Conservation (phyloP, 768 basidiomycete species). For the Pleurotus djamor region DNA sequence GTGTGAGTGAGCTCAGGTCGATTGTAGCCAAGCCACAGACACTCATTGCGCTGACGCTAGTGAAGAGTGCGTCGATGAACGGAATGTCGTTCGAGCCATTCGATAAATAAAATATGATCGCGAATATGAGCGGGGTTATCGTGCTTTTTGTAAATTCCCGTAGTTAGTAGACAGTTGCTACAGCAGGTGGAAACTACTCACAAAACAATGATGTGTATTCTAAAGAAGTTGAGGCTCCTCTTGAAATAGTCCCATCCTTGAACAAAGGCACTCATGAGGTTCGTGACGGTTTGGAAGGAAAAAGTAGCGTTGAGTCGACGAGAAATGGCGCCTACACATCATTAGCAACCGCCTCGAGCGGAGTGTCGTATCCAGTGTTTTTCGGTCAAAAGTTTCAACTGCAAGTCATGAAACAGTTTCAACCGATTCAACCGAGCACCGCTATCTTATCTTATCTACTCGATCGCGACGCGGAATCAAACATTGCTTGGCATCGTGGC, state of each 20-base stretch:
- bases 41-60: slow-evolving; percentile 74
- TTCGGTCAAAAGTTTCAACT: not conserved
- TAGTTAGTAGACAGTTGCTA: not conserved
- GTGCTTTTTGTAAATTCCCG: slow-evolving; percentile 40
- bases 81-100: slow-evolving; percentile 71
- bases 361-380: not conserved
- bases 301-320: not conserved
- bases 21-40: slow-evolving; percentile 74
- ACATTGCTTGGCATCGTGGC: not conserved
- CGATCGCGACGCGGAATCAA: not conserved
- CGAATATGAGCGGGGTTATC: slow-evolving; percentile 75
- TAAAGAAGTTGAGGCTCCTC: slow-evolving; percentile 6
- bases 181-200: slow-evolving; percentile 26
- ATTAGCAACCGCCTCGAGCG: not conserved
- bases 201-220: slow-evolving; percentile 63
- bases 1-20: slow-evolving; percentile 65
- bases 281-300: not conserved
- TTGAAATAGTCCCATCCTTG: slow-evolving; percentile 1
- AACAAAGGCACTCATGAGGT: not conserved
- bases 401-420: not conserved
- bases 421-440: not conserved
- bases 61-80: slow-evolving; percentile 79
- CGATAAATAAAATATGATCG: slow-evolving; percentile 80
- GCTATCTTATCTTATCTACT: not conserved
- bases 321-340: not conserved